Base-by-base conservation (phyloP, 345 rosid genomes). In the Eucalyptus sp. region DNA sequence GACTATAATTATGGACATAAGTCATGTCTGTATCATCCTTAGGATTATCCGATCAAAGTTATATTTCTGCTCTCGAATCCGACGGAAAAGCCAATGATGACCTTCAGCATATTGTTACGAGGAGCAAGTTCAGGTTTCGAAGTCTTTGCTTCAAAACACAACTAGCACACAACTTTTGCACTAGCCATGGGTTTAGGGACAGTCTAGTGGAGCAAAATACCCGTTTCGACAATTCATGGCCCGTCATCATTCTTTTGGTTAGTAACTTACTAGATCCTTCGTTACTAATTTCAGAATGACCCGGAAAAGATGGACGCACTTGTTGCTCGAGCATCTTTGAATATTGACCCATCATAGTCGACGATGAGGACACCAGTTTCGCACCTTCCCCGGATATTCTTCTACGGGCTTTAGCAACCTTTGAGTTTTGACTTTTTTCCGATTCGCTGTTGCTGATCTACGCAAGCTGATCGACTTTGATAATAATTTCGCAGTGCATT, bases 51-150 rank as follows among this genome's bases (percentile, higher is more conserved):
- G 10, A 18, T 54, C 24, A 54, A 54, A 54, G 58, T 54, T 20
- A 54, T 54, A 54, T 54, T 54, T 0, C 0, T 0, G 4, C 58
- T 54, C 24, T 52, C 25, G 10, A 52, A 18, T 52, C 58, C 0
- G 58, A 18, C 25, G 58, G 25, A 52, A 52, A 52, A 56, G 60
- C 60, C 25, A 56, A 22, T 54, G 60, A 54, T 9, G 25, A 56
- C 2, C 62, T 56, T 56, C 62, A 56, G 25, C 62, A 56, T 56
- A 56, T 24, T 56, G 13, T 56, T 56, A 56, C 11, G 27, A 56
- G 62, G 62, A 56, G 62, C 62, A 56, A 56, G 62, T 56, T 56
- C 29, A 22, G 62, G 62, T 9, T 56, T 56, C 27, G 27, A 20
- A 56, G 60, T 56, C 60, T 56, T 56, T 20, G 62, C 24, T 52